These are phyloP conservation scores for Spiraea crenata DNA, from an alignment of 331 rosid genomes.

Conservation along the genomic window DNA sequence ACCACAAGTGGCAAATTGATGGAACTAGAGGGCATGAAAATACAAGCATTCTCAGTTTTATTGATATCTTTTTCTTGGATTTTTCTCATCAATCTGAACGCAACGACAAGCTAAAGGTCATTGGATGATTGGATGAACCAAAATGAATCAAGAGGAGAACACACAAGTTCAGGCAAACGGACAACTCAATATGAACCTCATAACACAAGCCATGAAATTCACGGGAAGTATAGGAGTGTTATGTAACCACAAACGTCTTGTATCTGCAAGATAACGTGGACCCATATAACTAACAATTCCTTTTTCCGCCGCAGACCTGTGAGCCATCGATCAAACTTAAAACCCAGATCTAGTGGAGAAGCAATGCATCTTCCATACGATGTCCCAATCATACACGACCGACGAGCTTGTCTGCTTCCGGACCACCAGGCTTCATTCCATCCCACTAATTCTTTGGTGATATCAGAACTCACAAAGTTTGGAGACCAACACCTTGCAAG, in stretches of 20 bases:
- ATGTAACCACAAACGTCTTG: conserved; percentile 23
- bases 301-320: background rate
- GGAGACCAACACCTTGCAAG: background rate
- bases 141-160: background rate
- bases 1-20: background rate
- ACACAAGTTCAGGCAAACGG: conserved; percentile 11
- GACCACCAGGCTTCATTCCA: conserved; percentile 8
- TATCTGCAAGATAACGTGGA: conserved; percentile 30
- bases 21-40: background rate
- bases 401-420: conserved; percentile 1
- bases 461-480: background rate
- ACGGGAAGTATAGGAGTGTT: background rate
- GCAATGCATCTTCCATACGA: background rate
- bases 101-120: background rate
- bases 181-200: conserved; percentile 14
- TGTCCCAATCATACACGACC: background rate
- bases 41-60: background rate
- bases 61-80: background rate
- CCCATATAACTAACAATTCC: background rate
- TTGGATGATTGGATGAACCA: background rate
- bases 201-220: background rate
- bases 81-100: background rate
- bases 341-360: conserved; percentile 3
- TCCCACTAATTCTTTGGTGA: background rate
- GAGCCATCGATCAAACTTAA: conserved; percentile 4